A percentile compares a stretch with the other conserved stretches of the same genome.
phyloP scores from a whole-genome alignment of 257 asterid genomes.

The Solanum sparsipilum region DNA sequence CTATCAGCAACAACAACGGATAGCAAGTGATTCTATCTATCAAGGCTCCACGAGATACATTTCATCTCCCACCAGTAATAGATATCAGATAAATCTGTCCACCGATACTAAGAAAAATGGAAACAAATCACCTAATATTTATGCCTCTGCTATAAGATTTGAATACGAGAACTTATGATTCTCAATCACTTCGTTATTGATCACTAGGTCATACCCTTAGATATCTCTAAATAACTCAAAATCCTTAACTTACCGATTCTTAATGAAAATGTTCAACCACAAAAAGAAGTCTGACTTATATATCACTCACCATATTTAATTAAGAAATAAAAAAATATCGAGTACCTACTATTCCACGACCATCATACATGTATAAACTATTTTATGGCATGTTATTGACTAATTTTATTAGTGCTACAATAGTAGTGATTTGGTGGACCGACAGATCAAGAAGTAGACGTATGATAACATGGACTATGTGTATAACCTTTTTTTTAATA shows the following conservation, averaged over 20 bases:
- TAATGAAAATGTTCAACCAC: not conserved
- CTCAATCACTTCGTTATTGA: not conserved
- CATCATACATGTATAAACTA: not conserved
- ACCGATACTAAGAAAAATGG: not conserved
- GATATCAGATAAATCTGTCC: not conserved
- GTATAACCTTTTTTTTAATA: not conserved
- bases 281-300: not conserved
- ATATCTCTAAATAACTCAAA: not conserved
- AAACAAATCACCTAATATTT: not conserved
- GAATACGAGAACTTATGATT: not conserved
- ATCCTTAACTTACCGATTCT: not conserved
- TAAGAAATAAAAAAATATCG: not conserved
- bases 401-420: not conserved
- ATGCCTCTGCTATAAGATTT: not conserved
- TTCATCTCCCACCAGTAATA: not conserved
- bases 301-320: not conserved
- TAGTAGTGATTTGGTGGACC: not conserved
- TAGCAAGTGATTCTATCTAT: not conserved
- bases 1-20: too few relatives aligned
- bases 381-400: not conserved
- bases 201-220: not conserved
- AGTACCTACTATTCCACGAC: not conserved
- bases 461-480: not conserved
- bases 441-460: not conserved
- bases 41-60: not conserved